phyloP scores from a whole-genome alignment of 176 grass and related monocot species.

The Zoysia japonica region DNA sequence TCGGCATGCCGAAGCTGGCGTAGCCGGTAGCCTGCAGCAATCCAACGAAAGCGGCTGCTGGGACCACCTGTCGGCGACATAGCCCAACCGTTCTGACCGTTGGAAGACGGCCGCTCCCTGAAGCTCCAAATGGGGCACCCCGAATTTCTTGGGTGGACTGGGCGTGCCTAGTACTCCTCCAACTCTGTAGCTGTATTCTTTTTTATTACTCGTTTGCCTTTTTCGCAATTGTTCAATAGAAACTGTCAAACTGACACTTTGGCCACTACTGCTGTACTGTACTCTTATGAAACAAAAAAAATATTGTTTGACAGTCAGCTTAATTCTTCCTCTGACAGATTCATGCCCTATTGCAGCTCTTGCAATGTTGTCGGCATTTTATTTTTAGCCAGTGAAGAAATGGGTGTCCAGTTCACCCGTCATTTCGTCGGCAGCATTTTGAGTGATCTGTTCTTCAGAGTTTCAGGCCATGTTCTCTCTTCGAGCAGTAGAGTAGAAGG shows the following conservation, averaged over 20 bases:
- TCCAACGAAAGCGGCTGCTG: not conserved
- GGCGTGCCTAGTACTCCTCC: not conserved
- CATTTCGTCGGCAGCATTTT: not conserved
- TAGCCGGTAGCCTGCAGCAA: not conserved
- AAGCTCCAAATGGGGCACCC: not conserved
- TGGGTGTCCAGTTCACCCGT: not conserved
- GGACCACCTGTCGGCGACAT: slow-evolving; percentile 12
- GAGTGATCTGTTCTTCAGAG: not conserved
- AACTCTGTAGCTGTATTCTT: not conserved
- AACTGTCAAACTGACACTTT: not conserved
- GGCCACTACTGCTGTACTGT: not conserved
- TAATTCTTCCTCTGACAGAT: not conserved
- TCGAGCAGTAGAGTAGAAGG: not conserved
- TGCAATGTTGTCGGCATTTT: not conserved
- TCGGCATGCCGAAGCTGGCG: not conserved
- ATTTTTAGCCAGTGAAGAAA: not conserved
- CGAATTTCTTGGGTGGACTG: not conserved
- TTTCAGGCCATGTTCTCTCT: not conserved
- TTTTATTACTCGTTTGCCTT: not conserved
- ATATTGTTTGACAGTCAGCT: not conserved
- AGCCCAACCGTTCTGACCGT: slow-evolving; percentile 20
- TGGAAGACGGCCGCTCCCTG: not conserved
- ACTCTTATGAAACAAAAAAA: not conserved
- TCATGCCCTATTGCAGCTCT: not conserved
- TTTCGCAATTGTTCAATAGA: not conserved